Conservation (phyloP, 148 eudicot genomes). For the Bassia scoparia region DNA sequence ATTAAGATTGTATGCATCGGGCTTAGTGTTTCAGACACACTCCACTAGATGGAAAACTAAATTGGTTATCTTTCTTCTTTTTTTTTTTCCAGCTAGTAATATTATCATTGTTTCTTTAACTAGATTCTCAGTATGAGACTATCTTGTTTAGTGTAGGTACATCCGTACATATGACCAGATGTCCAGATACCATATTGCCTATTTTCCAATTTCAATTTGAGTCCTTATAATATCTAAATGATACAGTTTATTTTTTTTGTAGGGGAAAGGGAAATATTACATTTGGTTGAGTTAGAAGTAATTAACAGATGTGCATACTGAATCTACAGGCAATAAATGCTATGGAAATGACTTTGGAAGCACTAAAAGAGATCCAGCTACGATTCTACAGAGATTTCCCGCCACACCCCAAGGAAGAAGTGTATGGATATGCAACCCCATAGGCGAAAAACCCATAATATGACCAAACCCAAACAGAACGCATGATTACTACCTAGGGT, state of each 20-base stretch:
- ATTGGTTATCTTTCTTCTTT: no score
- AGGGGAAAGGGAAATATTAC: background rate
- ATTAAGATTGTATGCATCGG: no score
- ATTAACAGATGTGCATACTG: background rate
- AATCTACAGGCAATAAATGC: slow-evolving; percentile 76
- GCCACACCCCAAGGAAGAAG: slow-evolving; percentile 70
- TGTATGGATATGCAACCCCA: slow-evolving; percentile 89
- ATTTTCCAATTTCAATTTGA: background rate
- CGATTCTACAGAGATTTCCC: slow-evolving; percentile 88
- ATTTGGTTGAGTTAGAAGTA: no score
- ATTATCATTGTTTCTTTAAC: background rate
- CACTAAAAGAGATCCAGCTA: slow-evolving; percentile 72
- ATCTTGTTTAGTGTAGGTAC: background rate
- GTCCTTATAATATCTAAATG: no score
- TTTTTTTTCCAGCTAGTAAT: no score
- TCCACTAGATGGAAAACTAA: background rate
- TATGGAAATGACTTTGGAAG: slow-evolving; percentile 93
- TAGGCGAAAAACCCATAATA: no score
- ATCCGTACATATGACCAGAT: no score
- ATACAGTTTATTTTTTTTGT: background rate
- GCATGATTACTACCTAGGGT: no score
- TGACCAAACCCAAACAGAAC: no score
- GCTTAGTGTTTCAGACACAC: background rate
- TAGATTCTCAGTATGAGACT: background rate
- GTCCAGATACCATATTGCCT: slow-evolving; percentile 10